Evolutionary conservation across 305 asterid genomes (phyloP).

Genomic region (Fraxinus xanthoxyloides): DNA sequence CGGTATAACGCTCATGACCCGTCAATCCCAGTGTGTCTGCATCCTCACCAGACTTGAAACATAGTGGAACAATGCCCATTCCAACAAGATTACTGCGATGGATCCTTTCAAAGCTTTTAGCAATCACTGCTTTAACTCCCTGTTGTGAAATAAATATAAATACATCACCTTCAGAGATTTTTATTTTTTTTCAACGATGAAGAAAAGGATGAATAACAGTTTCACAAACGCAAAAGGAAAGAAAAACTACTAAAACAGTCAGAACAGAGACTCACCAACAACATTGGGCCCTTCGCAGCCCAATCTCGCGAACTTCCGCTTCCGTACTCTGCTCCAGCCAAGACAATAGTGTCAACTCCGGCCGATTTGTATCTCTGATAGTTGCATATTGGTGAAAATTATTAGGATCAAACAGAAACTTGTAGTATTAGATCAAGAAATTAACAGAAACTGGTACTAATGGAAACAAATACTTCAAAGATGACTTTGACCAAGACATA

Average conservation of each 20-base stretch:
- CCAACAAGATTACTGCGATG: constrained; percentile 94
- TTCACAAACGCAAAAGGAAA: neutral
- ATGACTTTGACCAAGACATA: neutral
- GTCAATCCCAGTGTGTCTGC: constrained; percentile 84
- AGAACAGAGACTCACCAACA: constrained; percentile 49
- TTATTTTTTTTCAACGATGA: neutral
- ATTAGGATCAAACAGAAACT: neutral
- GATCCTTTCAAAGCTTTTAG: constrained; percentile 90
- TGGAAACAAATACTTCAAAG: neutral
- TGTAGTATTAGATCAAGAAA: neutral
- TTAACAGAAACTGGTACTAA: neutral
- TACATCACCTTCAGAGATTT: neutral
- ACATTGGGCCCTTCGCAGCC: constrained; percentile 98
- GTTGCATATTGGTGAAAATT: constrained; percentile 18
- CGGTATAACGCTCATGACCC: constrained; percentile 81
- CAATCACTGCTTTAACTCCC: constrained; percentile 97
- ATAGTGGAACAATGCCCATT: constrained; percentile 88
- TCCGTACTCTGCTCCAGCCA: constrained; percentile 99
- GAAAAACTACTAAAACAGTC: neutral
- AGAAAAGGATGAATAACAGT: neutral
- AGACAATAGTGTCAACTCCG: constrained; percentile 70
- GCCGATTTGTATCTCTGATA: constrained; percentile 77
- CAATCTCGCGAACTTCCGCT: constrained; percentile 96
- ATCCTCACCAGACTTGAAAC: constrained; percentile 94
- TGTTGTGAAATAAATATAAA: constrained; percentile 7